A percentile compares a stretch with the other conserved stretches of the same genome.
Evolutionary conservation across 2,329 filamentous ascomycete species (phyloP).

Genomic region (Ophioceras dolichostomum): DNA sequence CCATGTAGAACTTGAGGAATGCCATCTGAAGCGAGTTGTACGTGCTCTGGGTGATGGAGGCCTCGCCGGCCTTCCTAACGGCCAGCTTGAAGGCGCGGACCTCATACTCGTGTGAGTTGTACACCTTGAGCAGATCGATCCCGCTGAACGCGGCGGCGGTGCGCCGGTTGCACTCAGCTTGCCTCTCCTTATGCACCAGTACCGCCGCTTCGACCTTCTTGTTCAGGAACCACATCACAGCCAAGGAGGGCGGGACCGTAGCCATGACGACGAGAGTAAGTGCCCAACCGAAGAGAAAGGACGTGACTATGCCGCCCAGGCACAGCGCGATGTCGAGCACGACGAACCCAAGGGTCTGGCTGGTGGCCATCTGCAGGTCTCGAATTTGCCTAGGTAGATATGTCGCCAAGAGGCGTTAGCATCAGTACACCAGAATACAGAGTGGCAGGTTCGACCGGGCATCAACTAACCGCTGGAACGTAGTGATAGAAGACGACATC

Average conservation of each 20-base stretch:
- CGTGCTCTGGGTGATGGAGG: slow-evolving; percentile 57
- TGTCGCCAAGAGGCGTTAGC: slow-evolving; percentile 6
- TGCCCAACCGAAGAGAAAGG: slow-evolving; percentile 72
- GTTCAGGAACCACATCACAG: slow-evolving; percentile 48
- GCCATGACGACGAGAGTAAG: slow-evolving; percentile 70
- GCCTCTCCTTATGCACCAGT: slow-evolving; percentile 52
- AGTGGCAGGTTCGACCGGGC: too few species aligned
- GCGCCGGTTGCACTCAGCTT: slow-evolving; percentile 60
- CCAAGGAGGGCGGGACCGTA: slow-evolving; percentile 54
- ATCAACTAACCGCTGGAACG: slow-evolving; percentile 67
- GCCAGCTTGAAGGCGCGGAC: slow-evolving; percentile 48
- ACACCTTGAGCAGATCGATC: slow-evolving; percentile 80
- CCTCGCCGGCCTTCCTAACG: slow-evolving; percentile 9
- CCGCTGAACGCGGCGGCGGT: slow-evolving; percentile 56
- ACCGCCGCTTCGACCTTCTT: slow-evolving; percentile 52
- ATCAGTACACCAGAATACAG: background rate
- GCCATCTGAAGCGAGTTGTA: slow-evolving; percentile 62
- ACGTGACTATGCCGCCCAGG: slow-evolving; percentile 54
- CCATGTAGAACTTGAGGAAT: slow-evolving; percentile 60
- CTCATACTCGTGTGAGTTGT: slow-evolving; percentile 64
- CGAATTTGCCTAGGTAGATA: slow-evolving; percentile 57
- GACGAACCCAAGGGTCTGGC: slow-evolving; percentile 64
- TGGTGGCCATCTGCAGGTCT: slow-evolving; percentile 70
- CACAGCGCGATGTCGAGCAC: slow-evolving; percentile 53
- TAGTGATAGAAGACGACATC: slow-evolving; percentile 55